A percentile compares a stretch with the other conserved stretches of the same genome.
These are phyloP conservation scores for Colletotrichum graminicola DNA, from an alignment of 2,329 filamentous ascomycete species.

Conservation along the genomic window DNA sequence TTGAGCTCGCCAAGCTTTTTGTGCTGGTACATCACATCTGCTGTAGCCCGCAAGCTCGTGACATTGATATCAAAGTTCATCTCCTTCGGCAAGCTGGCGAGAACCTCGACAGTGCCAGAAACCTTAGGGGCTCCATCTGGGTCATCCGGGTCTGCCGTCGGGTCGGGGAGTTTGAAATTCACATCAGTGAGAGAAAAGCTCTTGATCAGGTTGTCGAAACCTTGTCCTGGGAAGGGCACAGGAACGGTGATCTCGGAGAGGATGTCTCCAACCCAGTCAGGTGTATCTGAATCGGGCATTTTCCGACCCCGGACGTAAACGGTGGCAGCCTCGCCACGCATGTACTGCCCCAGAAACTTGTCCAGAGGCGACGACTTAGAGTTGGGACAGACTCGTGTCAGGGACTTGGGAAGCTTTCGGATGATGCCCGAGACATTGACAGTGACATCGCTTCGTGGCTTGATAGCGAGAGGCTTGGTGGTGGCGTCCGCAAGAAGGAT, in stretches of 20 bases:
- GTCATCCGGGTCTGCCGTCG: constrained; percentile 79
- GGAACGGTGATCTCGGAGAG: constrained; percentile 86
- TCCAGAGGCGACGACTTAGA: constrained; percentile 87
- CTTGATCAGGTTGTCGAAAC: constrained; percentile 84
- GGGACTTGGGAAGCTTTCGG: constrained; percentile 76
- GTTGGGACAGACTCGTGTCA: constrained; percentile 81
- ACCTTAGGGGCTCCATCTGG: constrained; percentile 81
- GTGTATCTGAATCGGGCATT: constrained; percentile 74
- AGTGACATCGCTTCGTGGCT: constrained; percentile 75
- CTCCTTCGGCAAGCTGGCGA: constrained; percentile 83
- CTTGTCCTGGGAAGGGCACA: constrained; percentile 84
- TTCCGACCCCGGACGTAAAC: constrained; percentile 87
- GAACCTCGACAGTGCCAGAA: constrained; percentile 84
- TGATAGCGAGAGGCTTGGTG: constrained; percentile 75
- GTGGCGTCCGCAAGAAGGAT: constrained; percentile 84
- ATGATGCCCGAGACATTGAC: constrained; percentile 80
- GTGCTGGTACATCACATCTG: constrained; percentile 83
- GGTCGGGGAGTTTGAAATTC: constrained; percentile 86
- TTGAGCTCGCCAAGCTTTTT: constrained; percentile 85
- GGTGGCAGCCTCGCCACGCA: constrained; percentile 82
- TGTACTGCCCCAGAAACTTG: constrained; percentile 81
- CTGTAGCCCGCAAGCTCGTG: constrained; percentile 78
- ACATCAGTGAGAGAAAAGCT: constrained; percentile 90
- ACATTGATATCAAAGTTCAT: constrained; percentile 90
- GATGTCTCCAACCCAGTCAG: constrained; percentile 85